These are phyloP conservation scores for Diospyros lotus DNA, from an alignment of 148 eudicot genomes.

Conservation along the genomic window DNA sequence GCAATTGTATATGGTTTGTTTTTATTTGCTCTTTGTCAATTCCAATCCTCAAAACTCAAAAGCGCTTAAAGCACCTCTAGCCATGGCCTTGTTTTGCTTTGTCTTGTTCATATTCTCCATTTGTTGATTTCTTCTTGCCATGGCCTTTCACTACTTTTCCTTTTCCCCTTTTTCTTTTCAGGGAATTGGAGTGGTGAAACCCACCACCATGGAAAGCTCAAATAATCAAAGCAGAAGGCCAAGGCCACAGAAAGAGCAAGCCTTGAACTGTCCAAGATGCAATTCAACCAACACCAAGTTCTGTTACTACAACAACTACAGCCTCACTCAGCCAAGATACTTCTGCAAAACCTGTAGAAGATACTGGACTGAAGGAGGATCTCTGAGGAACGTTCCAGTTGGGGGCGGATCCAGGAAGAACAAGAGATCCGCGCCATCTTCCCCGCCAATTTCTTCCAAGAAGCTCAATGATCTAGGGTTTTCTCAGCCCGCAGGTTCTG, in stretches of 20 bases:
- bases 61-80: not conserved
- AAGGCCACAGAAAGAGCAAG: conserved; percentile 46
- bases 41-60: not conserved
- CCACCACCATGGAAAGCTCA: conserved; percentile 18
- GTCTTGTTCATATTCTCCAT: not conserved
- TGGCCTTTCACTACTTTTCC: not conserved
- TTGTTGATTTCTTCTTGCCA: conserved; percentile 11
- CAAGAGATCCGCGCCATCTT: conserved; percentile 32
- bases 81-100: conserved; percentile 8
- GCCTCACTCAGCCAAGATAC: conserved; percentile 48
- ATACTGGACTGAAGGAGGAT: conserved; percentile 56
- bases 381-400: conserved; percentile 48
- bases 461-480: conserved; percentile 28
- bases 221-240: conserved; percentile 18
- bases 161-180: conserved; percentile 8
- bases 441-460: conserved; percentile 25
- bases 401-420: conserved; percentile 57
- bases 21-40: not conserved
- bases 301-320: conserved; percentile 56
- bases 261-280: conserved; percentile 54
- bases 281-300: conserved; percentile 45
- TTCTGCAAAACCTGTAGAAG: conserved; percentile 55
- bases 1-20: conserved; percentile 8
- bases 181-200: conserved; percentile 26
- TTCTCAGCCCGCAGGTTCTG: conserved; percentile 10